These are phyloP conservation scores for Tuber umbilicatum DNA, from an alignment of 495 filamentous ascomycete genomes.

Conservation along the genomic window DNA sequence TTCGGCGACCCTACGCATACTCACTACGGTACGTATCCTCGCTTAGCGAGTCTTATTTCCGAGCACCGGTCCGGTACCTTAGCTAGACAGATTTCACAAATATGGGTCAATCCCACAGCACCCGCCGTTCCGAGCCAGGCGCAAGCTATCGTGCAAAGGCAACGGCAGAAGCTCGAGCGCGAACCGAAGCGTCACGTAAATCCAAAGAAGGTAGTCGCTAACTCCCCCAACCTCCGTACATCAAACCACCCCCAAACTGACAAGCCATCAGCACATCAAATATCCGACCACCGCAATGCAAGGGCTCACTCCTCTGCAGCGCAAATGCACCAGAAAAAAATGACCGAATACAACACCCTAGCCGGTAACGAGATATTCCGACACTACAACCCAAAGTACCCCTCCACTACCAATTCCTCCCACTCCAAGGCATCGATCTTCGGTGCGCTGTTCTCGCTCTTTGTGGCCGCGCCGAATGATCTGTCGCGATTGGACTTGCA, in stretches of 20 bases:
- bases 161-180: not conserved
- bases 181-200: slow-evolving; percentile 17
- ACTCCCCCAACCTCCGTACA: not conserved
- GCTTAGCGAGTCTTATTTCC: not conserved
- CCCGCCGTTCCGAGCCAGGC: slow-evolving; percentile 8
- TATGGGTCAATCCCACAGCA: slow-evolving; percentile 27
- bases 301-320: slow-evolving; percentile 15
- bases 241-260: not conserved
- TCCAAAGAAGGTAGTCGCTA: slow-evolving; percentile 15
- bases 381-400: slow-evolving; percentile 18
- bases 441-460: not conserved
- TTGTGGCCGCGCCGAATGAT: not conserved
- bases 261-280: slow-evolving; percentile 7
- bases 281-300: slow-evolving; percentile 1
- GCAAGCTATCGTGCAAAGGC: slow-evolving; percentile 15
- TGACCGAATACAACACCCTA: slow-evolving; percentile 22
- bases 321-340: slow-evolving; percentile 3
- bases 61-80: not conserved
- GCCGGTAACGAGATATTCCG: slow-evolving; percentile 27
- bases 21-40: too few species aligned
- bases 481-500: slow-evolving; percentile 30
- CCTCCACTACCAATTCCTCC: not conserved
- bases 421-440: not conserved
- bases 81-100: not conserved
- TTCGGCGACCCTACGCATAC: not conserved